Percentiles rank a stretch among this genome's conserved stretches.
phyloP scores from a whole-genome alignment of 768 basidiomycete species.

The Amanita fuliginea region DNA sequence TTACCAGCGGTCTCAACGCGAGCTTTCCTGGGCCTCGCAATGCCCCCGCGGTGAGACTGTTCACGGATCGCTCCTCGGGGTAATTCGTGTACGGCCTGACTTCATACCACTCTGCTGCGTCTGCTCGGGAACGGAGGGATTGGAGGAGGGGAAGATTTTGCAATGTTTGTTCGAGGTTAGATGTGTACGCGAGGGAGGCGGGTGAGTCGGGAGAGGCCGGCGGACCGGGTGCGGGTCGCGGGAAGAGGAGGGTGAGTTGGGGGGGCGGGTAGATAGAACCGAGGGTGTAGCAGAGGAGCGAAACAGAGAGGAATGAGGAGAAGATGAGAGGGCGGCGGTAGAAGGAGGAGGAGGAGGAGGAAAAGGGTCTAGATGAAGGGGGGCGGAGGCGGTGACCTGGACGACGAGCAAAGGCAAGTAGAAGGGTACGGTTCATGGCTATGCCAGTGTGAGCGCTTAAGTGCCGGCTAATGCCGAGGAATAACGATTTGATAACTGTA shows the following conservation, averaged over 20 bases:
- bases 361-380: neutral
- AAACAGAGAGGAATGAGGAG: constrained; percentile 12
- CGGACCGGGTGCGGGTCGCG: constrained; percentile 68
- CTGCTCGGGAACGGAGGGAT: constrained; percentile 32
- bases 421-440: no score
- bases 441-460: no score
- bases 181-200: constrained; percentile 46
- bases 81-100: constrained; percentile 60
- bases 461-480: no score
- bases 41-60: constrained; percentile 77
- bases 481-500: no score
- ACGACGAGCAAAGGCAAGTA: neutral
- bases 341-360: neutral
- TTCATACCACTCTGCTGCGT: constrained; percentile 63
- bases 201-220: constrained; percentile 38
- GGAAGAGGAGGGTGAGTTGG: constrained; percentile 58
- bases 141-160: constrained; percentile 53
- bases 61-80: constrained; percentile 65
- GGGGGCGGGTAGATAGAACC: constrained; percentile 68
- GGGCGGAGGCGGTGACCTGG: neutral
- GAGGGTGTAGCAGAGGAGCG: constrained; percentile 31
- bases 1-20: constrained; percentile 67
- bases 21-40: constrained; percentile 84
- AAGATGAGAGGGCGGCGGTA: neutral
- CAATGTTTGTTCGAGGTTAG: constrained; percentile 54